Base-by-base conservation (phyloP, 306 rosid species). In the Alnus glutinosa region DNA sequence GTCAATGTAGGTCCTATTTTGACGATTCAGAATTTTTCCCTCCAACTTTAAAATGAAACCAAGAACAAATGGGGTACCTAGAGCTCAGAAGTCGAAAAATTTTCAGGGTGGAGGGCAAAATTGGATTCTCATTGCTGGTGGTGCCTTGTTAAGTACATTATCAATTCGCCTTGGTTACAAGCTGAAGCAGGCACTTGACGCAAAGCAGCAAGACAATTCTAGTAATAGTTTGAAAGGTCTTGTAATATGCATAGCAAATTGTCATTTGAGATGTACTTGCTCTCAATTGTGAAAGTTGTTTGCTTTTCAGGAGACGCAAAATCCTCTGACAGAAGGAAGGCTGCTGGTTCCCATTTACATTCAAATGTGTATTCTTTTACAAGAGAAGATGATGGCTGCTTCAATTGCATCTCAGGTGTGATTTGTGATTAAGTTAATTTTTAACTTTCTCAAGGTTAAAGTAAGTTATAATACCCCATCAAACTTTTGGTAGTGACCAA, bases 61-160 rank as follows among this genome's bases (percentile, higher is more conserved):
- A 55, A 90, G 85, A 71, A 68, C 85, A 73, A 85, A 76, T 52
- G 90, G 79, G 81, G 80, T 83, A 46, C 78, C 97, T 71, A 87
- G 91, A 85, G 86, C 80, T 86, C 89, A 88, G 67, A 94, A 87
- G 77, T 76, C 83, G 14, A 86, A 61, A 67, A 61, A 85, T 83
- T 37, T 48, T 74, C 89, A 83, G 58, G 86, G 81, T 16, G 92
- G 92, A 75, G 97, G 97, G 32, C 87, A 91, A 69, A 88, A 89
- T 73, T 94, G 97, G 98, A 77, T 94, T 76, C 87, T 94, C 67
- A 89, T 94, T 87, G 98, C 97, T 58, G 97, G 95, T 2, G 97
- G 97, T 80, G 98, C 95, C 77, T 81, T 94, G 85, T 83, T 94
- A 81, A 94, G 97, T 81, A 87, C 95, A 1, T 74, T 92, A 78